Evolutionary conservation across 495 filamentous ascomycete species (phyloP).

Genomic region (Pseudoneurospora amorphoporcata): DNA sequence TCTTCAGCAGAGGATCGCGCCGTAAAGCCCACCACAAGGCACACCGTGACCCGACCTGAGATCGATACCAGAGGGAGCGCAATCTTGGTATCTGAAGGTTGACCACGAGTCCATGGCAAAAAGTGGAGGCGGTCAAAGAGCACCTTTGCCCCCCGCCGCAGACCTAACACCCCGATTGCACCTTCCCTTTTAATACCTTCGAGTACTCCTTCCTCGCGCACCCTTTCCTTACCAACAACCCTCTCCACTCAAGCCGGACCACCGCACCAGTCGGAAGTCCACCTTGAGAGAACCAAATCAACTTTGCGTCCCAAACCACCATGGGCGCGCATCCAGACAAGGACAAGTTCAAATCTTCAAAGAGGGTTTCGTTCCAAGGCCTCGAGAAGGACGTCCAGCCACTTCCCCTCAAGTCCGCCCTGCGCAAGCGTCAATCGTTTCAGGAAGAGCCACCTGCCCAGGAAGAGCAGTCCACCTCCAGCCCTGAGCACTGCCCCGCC

Average conservation of each 20-base stretch:
- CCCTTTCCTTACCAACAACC: background rate
- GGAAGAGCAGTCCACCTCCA: background rate
- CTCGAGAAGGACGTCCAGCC: background rate
- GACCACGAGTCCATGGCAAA: background rate
- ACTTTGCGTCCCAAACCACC: background rate
- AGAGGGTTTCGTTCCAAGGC: background rate
- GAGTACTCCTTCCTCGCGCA: background rate
- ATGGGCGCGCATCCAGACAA: background rate
- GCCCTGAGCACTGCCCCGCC: background rate
- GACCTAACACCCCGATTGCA: background rate
- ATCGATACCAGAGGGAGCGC: background rate
- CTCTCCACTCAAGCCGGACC: background rate
- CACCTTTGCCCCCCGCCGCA: background rate
- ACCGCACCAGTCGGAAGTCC: background rate
- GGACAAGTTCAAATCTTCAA: background rate
- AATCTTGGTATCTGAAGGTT: background rate
- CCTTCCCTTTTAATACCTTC: background rate
- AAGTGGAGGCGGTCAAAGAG: background rate
- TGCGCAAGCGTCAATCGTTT: background rate
- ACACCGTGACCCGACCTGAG: background rate
- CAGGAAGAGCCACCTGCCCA: background rate
- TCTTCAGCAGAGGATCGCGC: background rate
- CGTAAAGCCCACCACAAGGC: background rate
- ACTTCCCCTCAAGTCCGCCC: background rate
- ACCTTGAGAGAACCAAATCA: background rate